Evolutionary conservation across 495 filamentous ascomycete genomes (phyloP).

Genomic region (Penicillium turbatum): DNA sequence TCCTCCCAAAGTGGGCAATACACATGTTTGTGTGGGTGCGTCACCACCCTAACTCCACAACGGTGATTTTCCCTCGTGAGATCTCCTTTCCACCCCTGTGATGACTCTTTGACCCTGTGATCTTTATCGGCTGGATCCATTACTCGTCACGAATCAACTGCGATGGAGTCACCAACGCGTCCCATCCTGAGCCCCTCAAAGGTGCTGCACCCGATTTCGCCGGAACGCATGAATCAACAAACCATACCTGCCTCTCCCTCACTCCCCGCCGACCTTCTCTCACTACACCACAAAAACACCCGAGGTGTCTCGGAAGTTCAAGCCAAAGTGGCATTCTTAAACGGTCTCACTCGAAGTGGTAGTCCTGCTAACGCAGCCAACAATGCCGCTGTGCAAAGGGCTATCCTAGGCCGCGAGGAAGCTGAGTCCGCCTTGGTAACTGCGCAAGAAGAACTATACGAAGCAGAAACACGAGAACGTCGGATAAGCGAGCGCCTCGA

Average conservation of each 20-base stretch:
- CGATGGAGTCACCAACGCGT: constrained; percentile 44
- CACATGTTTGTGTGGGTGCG: constrained; percentile 35
- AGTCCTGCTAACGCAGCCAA: constrained; percentile 52
- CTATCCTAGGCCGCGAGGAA: constrained; percentile 80
- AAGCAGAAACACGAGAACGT: constrained; percentile 67
- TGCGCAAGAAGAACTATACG: constrained; percentile 60
- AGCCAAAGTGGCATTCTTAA: constrained; percentile 80
- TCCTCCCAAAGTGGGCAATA: constrained; percentile 26
- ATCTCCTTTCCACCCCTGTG: constrained; percentile 13
- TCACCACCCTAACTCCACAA: constrained; percentile 27
- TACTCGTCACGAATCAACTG: constrained; percentile 16
- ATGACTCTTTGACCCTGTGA: constrained; percentile 24
- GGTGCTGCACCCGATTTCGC: constrained; percentile 67
- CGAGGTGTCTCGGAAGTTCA: constrained; percentile 68
- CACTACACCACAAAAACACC: constrained; percentile 37
- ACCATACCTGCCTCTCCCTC: constrained; percentile 51
- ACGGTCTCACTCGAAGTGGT: constrained; percentile 61
- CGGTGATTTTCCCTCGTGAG: constrained; percentile 20
- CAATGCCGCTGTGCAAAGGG: constrained; percentile 71
- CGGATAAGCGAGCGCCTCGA: constrained; percentile 75
- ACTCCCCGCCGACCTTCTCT: constrained; percentile 42
- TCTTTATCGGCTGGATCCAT: constrained; percentile 5
- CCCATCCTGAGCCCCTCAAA: constrained; percentile 50
- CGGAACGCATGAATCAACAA: constrained; percentile 77
- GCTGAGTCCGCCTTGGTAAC: constrained; percentile 55